These are phyloP conservation scores for Trichoderma sp. DNA, from an alignment of 2,329 filamentous ascomycete genomes.

Conservation along the genomic window DNA sequence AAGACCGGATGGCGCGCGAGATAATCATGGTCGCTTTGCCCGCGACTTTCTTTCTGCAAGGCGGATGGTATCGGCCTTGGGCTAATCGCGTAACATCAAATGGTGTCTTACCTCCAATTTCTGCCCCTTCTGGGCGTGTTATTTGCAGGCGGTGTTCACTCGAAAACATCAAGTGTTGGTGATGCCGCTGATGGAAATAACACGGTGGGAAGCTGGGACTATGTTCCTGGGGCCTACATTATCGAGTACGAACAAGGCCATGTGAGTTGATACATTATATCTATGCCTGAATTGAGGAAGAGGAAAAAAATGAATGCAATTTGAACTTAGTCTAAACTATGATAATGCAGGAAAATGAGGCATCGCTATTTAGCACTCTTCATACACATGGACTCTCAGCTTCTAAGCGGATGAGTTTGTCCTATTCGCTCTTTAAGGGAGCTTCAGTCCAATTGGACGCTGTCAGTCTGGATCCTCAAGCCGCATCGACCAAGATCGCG, in stretches of 20 bases:
- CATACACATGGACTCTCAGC: constrained; percentile 8
- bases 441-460: constrained; percentile 57
- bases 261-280: constrained; percentile 16
- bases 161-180: neutral
- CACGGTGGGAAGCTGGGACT: neutral
- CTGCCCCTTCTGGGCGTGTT: constrained; percentile 7
- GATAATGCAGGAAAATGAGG: constrained; percentile 2
- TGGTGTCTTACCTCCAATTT: constrained; percentile 8
- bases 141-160: neutral
- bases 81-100: neutral
- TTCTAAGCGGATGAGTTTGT: constrained; percentile 50
- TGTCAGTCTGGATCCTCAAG: constrained; percentile 46
- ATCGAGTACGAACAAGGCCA: constrained; percentile 57
- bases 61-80: neutral
- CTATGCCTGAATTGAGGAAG: neutral
- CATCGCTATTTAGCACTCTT: neutral
- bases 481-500: constrained; percentile 47
- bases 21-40: neutral
- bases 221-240: constrained; percentile 54
- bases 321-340: neutral
- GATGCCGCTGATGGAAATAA: neutral
- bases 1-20: neutral
- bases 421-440: constrained; percentile 59
- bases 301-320: neutral
- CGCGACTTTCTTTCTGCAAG: neutral